Evolutionary conservation across 2,329 filamentous ascomycete genomes (phyloP), one percentile per base, ranked within the genome.

Genomic region (Onygenales sp.): DNA sequence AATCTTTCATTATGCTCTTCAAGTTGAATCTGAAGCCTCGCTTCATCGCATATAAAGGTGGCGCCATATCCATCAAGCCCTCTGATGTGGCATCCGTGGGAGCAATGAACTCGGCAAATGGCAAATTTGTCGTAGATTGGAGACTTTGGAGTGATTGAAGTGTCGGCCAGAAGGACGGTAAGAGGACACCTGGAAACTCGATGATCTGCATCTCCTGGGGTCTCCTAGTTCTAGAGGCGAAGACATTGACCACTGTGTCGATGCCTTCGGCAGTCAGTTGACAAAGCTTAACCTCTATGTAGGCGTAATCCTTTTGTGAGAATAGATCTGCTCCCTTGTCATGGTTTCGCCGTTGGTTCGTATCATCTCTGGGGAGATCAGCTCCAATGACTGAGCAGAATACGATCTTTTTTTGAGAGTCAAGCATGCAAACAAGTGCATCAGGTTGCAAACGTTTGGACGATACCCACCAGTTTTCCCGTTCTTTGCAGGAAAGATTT

Each of bases 351-450:
- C 54, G 49, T 17, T 55, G 56, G 47, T 66, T 55, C 14, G 51
- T 56, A 8, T 51, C 49, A 8, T 59, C 63, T 50, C 61, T 56
- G 50, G 67, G 56, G 42, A 51, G 56, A 5, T 51, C 45, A 8
- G 65, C 63, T 50, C 65, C 36, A 67, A n/a, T 59, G 56, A 55
- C 59, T 65, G 53, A 60, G 65, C 9, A 9, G 13, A 39, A 39
- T 27, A 27, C 21, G 21, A 27, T 5, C 21, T 3, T 27, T 27
- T 27, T 27, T 27, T 27, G 21, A 27, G 21, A 27, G 4, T 27
- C 21, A 27, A 27, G 21, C 21, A 27, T 27, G 13, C 36, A 39
- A 9, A 39, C 9, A 9, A 39, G 36, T 3, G 36, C 36, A 39
- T n/a, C 36, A 9, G 9, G 9, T 39, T 39, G 9, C 13, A 39